Conservation (phyloP, 805 yeast species). For the Metschnikowia kunwiensis region DNA sequence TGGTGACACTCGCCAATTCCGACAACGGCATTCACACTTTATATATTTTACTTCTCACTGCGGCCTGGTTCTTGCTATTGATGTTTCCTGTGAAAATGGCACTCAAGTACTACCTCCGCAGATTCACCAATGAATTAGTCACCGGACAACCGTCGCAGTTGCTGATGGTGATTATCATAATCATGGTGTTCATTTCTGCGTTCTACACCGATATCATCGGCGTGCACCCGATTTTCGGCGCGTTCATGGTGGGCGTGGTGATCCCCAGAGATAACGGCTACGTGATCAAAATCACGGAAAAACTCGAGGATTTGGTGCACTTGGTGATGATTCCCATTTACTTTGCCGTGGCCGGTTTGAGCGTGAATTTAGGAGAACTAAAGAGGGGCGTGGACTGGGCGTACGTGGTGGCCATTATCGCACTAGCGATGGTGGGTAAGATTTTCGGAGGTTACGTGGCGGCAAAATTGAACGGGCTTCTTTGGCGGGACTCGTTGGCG, state of each 20-base stretch:
- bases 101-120: slow-evolving; percentile 44
- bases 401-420: slow-evolving; percentile 63
- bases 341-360: slow-evolving; percentile 77
- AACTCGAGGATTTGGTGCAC: slow-evolving; percentile 75
- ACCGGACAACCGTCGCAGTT: slow-evolving; percentile 61
- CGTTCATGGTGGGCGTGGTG: slow-evolving; percentile 71
- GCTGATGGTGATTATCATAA: slow-evolving; percentile 53
- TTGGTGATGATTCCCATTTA: slow-evolving; percentile 71
- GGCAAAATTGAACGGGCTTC: slow-evolving; percentile 58
- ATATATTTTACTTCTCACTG: slow-evolving; percentile 61
- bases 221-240: slow-evolving; percentile 84
- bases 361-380: slow-evolving; percentile 61
- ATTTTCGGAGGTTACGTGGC: slow-evolving; percentile 64
- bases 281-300: slow-evolving; percentile 65
- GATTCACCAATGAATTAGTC: slow-evolving; percentile 51
- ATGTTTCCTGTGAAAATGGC: slow-evolving; percentile 53
- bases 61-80: slow-evolving; percentile 67
- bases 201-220: slow-evolving; percentile 83
- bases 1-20: slow-evolving; percentile 74
- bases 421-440: slow-evolving; percentile 66
- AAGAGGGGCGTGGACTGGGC: slow-evolving; percentile 75
- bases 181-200: slow-evolving; percentile 61
- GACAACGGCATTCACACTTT: slow-evolving; percentile 65
- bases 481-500: slow-evolving; percentile 70
- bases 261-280: slow-evolving; percentile 76